A percentile compares a stretch with the other conserved stretches of the same genome.
These are phyloP conservation scores for Asparagopsis taxiformis DNA, from an alignment of 31 red algal genomes.

Conservation along the genomic window DNA sequence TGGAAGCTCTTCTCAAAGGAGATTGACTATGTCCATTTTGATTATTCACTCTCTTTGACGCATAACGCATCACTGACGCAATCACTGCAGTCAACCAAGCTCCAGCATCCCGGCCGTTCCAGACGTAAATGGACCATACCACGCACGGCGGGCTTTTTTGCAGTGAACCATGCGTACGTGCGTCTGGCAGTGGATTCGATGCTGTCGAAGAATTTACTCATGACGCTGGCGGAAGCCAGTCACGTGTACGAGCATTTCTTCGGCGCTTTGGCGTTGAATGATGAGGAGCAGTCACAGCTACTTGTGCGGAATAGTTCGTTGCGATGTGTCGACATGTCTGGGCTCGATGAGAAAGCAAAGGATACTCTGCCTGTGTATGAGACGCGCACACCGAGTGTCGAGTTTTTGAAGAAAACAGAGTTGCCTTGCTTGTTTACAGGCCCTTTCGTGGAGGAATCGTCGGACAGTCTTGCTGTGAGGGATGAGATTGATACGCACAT, in stretches of 20 bases:
- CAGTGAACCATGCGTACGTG: conserved; percentile 30
- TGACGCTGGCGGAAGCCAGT: conserved; percentile 35
- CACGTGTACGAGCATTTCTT: conserved; percentile 58
- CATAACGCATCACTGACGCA: conserved; percentile 1
- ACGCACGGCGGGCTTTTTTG: conserved; percentile 26
- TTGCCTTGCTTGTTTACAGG: conserved; percentile 52
- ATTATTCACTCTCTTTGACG: conserved; percentile 47
- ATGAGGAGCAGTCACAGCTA: conserved; percentile 6
- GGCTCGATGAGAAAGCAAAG: conserved; percentile 4
- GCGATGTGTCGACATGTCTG: conserved; percentile 38
- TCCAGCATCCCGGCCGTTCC: conserved; percentile 28
- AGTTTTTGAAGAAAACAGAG: conserved; percentile 13
- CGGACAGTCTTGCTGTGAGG: background rate
- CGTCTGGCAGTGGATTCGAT: conserved; percentile 34
- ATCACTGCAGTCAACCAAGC: background rate
- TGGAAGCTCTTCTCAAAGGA: conserved; percentile 22
- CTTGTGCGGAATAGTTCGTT: conserved; percentile 38
- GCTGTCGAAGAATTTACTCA: conserved; percentile 28
- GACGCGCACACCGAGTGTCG: conserved; percentile 13
- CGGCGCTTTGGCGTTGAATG: conserved; percentile 18
- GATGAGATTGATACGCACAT: conserved; percentile 41
- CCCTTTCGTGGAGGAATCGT: conserved; percentile 13
- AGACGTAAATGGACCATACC: conserved; percentile 11
- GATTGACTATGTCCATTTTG: conserved; percentile 23
- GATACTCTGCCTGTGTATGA: conserved; percentile 3